Evolutionary conservation across 805 yeast species (phyloP).

Genomic region (Nakazawaea wickerhamii): DNA sequence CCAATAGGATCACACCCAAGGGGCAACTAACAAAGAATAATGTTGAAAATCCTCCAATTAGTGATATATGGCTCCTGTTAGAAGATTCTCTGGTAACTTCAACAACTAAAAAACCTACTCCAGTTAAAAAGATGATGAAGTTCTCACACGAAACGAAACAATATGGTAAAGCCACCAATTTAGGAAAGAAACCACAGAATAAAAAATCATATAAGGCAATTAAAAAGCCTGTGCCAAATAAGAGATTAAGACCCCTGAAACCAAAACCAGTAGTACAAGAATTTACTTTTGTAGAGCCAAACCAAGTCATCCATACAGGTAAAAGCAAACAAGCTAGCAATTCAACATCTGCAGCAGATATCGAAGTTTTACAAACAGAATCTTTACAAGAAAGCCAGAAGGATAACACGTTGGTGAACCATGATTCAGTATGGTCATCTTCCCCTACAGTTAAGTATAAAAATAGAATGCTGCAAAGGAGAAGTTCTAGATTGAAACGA

Average conservation of each 20-base stretch:
- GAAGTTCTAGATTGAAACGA: neutral
- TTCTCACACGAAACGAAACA: neutral
- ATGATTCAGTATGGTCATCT: neutral
- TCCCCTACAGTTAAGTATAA: neutral
- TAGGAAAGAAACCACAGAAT: neutral
- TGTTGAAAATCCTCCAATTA: slow-evolving; percentile 1
- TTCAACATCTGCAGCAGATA: too few relatives aligned
- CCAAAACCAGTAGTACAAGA: too few relatives aligned
- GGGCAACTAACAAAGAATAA: too few relatives aligned
- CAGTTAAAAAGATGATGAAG: neutral
- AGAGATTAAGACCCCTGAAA: too few relatives aligned
- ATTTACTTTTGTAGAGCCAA: too few relatives aligned
- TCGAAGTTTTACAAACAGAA: neutral
- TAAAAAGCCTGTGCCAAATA: neutral
- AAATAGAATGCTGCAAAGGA: neutral
- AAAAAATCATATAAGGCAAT: neutral
- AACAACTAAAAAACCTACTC: neutral
- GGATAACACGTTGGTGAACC: neutral
- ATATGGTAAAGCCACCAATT: too few relatives aligned
- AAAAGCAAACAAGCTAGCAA: too few relatives aligned
- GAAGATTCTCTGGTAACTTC: slow-evolving; percentile 2
- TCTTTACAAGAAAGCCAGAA: neutral
- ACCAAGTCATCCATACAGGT: too few relatives aligned
- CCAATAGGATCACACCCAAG: neutral
- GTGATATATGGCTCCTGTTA: slow-evolving; percentile 4